phyloP scores from a whole-genome alignment of 2,329 filamentous ascomycete genomes.

The Pyrenophora graminea region DNA sequence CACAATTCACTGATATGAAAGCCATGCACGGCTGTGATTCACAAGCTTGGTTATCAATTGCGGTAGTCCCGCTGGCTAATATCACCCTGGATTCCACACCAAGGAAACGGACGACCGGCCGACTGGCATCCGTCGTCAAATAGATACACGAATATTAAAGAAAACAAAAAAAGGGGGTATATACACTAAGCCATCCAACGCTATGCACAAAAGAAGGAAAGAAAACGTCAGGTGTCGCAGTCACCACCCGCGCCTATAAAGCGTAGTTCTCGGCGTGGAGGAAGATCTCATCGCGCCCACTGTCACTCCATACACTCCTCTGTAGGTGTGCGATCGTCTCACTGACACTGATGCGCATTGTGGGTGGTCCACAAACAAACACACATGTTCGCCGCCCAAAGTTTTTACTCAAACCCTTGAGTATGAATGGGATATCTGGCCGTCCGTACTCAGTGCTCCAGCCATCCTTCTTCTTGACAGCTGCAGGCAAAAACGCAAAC shows the following conservation, averaged over 20 bases:
- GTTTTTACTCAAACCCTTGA: constrained; percentile 79
- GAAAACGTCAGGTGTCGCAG: background rate
- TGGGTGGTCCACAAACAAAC: constrained; percentile 87
- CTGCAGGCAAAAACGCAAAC: constrained; percentile 74
- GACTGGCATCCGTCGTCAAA: constrained; percentile 8
- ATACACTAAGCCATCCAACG: constrained; percentile 25
- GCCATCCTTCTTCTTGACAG: constrained; percentile 63
- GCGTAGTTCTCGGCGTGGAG: constrained; percentile 96
- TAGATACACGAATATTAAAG: constrained; percentile 17
- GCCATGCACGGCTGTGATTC: too few species aligned
- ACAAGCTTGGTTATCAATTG: too few species aligned
- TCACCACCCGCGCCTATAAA: constrained; percentile 56
- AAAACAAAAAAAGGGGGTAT: constrained; percentile 22
- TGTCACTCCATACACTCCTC: constrained; percentile 78
- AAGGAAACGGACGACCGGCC: constrained; percentile 7
- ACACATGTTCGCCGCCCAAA: constrained; percentile 83
- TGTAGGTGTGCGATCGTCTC: constrained; percentile 82
- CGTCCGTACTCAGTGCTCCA: constrained; percentile 94
- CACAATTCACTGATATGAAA: background rate
- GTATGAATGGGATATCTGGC: constrained; percentile 84
- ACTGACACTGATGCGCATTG: constrained; percentile 87
- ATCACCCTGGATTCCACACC: constrained; percentile 11
- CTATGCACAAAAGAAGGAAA: constrained; percentile 33
- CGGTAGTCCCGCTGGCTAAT: background rate
- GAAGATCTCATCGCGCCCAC: constrained; percentile 84